Percentiles rank a stretch among this genome's conserved stretches.
Evolutionary conservation across 169 alveolate genomes (phyloP).

Genomic region (Plasmodium ovale): DNA sequence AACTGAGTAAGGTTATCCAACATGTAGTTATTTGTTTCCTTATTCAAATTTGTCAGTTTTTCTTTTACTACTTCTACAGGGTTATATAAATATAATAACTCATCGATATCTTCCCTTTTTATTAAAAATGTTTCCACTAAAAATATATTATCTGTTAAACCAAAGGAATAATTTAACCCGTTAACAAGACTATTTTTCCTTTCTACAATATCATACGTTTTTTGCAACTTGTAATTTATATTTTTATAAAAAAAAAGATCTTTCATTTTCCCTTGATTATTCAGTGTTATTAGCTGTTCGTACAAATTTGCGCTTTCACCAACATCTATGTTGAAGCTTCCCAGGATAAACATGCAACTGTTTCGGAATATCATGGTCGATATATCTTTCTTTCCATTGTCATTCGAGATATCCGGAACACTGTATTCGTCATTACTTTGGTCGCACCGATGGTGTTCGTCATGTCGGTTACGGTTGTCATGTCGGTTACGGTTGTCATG

Average conservation of each 20-base stretch:
- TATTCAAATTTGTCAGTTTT: slow-evolving; percentile 35
- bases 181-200: slow-evolving; percentile 54
- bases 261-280: slow-evolving; percentile 39
- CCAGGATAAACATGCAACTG: slow-evolving; percentile 59
- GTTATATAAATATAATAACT: slow-evolving; percentile 45
- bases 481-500: background rate
- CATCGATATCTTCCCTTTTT: slow-evolving; percentile 22
- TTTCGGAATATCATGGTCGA: slow-evolving; percentile 51
- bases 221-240: slow-evolving; percentile 65
- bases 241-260: slow-evolving; percentile 69
- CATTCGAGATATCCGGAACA: no score
- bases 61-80: slow-evolving; percentile 55
- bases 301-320: slow-evolving; percentile 33
- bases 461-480: background rate
- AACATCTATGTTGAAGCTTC: slow-evolving; percentile 65
- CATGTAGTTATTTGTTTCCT: slow-evolving; percentile 26
- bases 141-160: slow-evolving; percentile 71
- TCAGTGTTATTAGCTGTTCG: slow-evolving; percentile 29
- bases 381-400: background rate
- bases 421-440: no score
- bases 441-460: no score
- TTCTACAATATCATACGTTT: slow-evolving; percentile 45
- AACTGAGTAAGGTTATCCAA: slow-evolving; percentile 28
- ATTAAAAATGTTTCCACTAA: slow-evolving; percentile 48
- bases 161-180: slow-evolving; percentile 69